Percentiles rank a stretch among this genome's conserved stretches.
Conservation (phyloP, 2,329 filamentous ascomycete species). For the Penicillium sp. region DNA sequence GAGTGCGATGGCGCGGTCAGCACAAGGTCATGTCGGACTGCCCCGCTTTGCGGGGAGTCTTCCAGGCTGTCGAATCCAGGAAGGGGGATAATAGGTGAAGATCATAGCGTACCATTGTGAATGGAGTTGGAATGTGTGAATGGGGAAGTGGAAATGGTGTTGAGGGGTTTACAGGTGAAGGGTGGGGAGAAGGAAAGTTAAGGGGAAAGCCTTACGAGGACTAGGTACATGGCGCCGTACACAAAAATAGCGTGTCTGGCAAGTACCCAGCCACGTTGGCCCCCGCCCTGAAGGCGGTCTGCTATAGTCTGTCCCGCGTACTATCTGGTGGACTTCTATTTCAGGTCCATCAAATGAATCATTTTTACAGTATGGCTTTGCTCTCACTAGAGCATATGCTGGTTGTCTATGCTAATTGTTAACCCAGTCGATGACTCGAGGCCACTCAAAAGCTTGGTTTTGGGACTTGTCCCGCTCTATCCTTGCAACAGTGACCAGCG, state of each 20-base stretch:
- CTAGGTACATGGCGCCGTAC: conserved; percentile 6
- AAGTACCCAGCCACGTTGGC: conserved; percentile 15
- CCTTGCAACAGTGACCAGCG: neutral
- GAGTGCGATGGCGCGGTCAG: conserved; percentile 26
- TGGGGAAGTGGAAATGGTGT: conserved; percentile 3
- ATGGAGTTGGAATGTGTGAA: conserved; percentile 8
- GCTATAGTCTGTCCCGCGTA: neutral
- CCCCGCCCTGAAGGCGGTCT: conserved; percentile 9
- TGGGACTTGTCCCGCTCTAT: neutral
- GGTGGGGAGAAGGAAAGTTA: conserved; percentile 22
- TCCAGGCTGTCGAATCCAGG: conserved; percentile 7
- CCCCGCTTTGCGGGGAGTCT: conserved; percentile 35
- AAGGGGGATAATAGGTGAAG: neutral
- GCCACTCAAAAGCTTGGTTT: conserved; percentile 10
- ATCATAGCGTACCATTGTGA: conserved; percentile 32
- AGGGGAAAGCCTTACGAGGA: conserved; percentile 15
- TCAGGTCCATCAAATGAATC: neutral
- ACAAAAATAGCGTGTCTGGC: conserved; percentile 18
- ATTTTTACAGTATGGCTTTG: neutral
- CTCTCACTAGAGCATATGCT: neutral
- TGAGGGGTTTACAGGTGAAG: conserved; percentile 14
- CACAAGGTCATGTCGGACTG: conserved; percentile 20
- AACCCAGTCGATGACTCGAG: conserved; percentile 1
- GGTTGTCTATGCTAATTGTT: neutral
- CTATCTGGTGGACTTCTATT: neutral